Evolutionary conservation across 2,329 filamentous ascomycete genomes (phyloP).

Genomic region (Botrytis paeoniae): DNA sequence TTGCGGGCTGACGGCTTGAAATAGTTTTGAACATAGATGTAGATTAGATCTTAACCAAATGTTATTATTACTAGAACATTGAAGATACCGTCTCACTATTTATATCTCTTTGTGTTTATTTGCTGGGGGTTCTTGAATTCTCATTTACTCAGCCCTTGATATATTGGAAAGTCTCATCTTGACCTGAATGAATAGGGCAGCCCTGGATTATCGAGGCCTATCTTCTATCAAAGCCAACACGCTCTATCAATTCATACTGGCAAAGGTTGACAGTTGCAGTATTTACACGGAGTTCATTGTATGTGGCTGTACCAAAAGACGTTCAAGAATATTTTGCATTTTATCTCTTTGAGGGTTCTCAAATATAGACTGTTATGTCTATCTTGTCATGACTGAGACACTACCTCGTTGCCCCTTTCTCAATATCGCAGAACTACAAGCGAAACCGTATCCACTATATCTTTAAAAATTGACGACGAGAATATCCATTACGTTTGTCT

Average conservation of each 20-base stretch:
- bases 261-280: neutral
- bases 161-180: neutral
- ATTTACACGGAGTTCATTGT: neutral
- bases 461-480: slow-evolving; percentile 41
- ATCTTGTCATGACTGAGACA: neutral
- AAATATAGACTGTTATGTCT: neutral
- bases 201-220: neutral
- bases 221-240: neutral
- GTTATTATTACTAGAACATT: neutral
- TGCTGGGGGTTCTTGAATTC: neutral
- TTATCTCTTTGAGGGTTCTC: too few species aligned
- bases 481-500: slow-evolving; percentile 43
- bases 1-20: neutral
- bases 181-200: neutral
- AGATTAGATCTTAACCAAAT: neutral
- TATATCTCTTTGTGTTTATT: too few species aligned
- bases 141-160: neutral
- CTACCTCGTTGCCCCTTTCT: slow-evolving; percentile 39
- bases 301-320: too few species aligned
- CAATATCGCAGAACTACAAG: slow-evolving; percentile 47
- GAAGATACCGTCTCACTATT: neutral
- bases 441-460: slow-evolving; percentile 48
- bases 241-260: neutral
- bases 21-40: neutral
- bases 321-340: neutral